phyloP scores from a whole-genome alignment of 75 land plant genomes.

The Azolla pinnata region DNA sequence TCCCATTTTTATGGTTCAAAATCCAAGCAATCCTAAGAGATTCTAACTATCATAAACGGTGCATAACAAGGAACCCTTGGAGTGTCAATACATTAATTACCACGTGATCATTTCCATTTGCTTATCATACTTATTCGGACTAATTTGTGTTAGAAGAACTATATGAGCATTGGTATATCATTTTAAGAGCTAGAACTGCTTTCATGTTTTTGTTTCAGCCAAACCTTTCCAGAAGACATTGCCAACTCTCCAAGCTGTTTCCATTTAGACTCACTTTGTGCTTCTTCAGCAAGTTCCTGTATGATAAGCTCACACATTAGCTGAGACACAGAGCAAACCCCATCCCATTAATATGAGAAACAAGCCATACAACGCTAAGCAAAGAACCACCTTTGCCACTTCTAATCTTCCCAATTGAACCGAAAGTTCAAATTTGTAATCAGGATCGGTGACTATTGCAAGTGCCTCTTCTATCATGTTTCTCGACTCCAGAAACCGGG shows the following conservation, averaged over 20 bases:
- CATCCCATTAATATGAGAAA: background rate
- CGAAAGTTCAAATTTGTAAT: conserved; percentile 92
- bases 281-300: conserved; percentile 80
- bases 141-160: no score
- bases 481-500: conserved; percentile 90
- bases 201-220: no score
- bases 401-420: conserved; percentile 92
- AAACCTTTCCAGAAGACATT: conserved; percentile 93
- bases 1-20: no score
- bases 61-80: no score
- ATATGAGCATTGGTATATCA: background rate
- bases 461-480: conserved; percentile 92
- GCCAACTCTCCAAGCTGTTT: conserved; percentile 95
- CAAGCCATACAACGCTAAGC: background rate
- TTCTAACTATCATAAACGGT: no score
- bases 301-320: background rate
- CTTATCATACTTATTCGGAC: no score
- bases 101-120: no score
- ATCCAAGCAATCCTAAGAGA: no score
- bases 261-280: conserved; percentile 96
- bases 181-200: no score
- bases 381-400: conserved; percentile 56
- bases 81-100: no score
- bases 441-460: conserved; percentile 87
- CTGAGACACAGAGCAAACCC: background rate